Base-by-base conservation (phyloP, 2,329 filamentous ascomycete species). In the Macrophomina tecta region DNA sequence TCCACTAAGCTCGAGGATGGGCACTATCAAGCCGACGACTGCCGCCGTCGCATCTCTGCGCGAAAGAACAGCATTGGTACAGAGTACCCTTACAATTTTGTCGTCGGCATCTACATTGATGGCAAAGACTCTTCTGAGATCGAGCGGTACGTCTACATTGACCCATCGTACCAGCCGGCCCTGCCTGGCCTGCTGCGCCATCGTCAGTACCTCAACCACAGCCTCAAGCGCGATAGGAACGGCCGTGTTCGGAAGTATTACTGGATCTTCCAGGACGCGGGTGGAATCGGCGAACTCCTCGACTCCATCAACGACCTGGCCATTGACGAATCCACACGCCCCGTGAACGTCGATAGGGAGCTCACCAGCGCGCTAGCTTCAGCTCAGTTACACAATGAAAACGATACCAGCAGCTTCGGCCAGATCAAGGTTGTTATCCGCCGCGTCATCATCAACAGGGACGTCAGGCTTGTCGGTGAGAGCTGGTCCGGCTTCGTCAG, bases 401-500 rank as follows among this genome's bases (percentile, higher is more conserved):
- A 58, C n/a, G n/a, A 58, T 6, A 6, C n/a, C 7, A 9, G 28
- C 5, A 18, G n/a, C 7, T 12, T n/a, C 23, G 53, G 53, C 34
- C 53, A 58, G 53, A 58, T 58, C 34, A 58, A 58, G 34, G 16
- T 58, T 36, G 23, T 58, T 5, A n/a, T 58, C 18, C 23, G 11
- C 18, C 53, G 53, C 11, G 38, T 42, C 38, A 23, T 40, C n/a
- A 12, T 40, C 23, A n/a, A 3, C 34, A 42, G 5, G n/a, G 11
- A 40, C 14, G 14, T 23, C 9, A 12, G 9, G 16, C 14, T n/a
- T 8, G 23, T 18, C 48, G 48, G 30, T 23, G 18, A 30, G 18
- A 51, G 6, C 18, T 28, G 23, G 48, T 8, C 28, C 2, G 23
- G 23, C 4, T 16, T 5, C 5, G 28, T 12, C 49, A 14, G 28